Base-by-base conservation (phyloP, 352 stramenopile species). In the Pythium rhizo-oryzae region DNA sequence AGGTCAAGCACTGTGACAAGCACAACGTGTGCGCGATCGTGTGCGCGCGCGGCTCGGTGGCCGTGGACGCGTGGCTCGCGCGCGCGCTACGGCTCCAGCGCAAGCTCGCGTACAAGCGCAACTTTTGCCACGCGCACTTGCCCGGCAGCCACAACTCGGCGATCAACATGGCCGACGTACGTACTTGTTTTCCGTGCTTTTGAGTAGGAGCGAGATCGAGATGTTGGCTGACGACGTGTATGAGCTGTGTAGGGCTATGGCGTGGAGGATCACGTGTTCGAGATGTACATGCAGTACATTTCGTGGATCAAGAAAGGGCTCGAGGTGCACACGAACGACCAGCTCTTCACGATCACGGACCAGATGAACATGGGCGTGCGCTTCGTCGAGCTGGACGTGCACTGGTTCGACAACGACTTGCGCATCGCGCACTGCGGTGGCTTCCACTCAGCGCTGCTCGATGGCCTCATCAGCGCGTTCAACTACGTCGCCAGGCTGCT, bases 341-440 rank as follows among this genome's bases (percentile, higher is more conserved):
- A 91, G 69, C 68, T 87, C 43, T 90, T 90, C 62, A 79, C 75
- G 13, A 44, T 91, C n/a, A 89, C 81, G 39, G 83, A 91, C 62
- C 81, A 89, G 71, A 69, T 91, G 44, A 72, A 76, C 28, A 82
- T 91, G 74, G 83, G 83, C 49, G 77, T 87, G 54, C 81, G 83
- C 19, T 86, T 90, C 69, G 59, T 91, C 25, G 83, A 91, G 66
- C 68, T 91, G 44, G 83, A 91, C 58, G 75, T 90, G 8, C 83
- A 91, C 69, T 91, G 79, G 77, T 86, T 91, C 60, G 66, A 91
- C 70, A 68, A 79, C 46, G 81, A 90, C 59, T 70, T 91, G 43
- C 81, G 65, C 30, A 89, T 91, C 57, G 82, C 83, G 9, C 83
- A 91, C 65, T 91, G 83, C 61, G 83, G 83, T 23, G 82, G 82